Evolutionary conservation across 495 filamentous ascomycete species (phyloP).

Genomic region (Daldinia decipiens): DNA sequence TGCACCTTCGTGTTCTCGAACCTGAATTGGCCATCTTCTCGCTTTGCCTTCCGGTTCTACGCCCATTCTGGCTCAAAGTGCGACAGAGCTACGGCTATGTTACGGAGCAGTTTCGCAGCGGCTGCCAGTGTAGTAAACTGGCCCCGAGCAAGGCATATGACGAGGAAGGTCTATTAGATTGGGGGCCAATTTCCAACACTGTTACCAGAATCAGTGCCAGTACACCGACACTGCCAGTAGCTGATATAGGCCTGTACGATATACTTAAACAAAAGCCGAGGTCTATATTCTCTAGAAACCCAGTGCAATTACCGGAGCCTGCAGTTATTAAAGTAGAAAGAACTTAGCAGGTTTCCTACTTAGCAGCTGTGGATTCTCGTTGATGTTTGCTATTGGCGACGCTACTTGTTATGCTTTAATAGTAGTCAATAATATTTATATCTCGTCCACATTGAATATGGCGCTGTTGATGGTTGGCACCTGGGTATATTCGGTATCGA

Average conservation of each 20-base stretch:
- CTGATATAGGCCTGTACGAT: not conserved
- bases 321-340: constrained; percentile 19
- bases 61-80: constrained; percentile 16
- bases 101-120: not conserved
- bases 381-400: not conserved
- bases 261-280: not conserved
- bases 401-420: not conserved
- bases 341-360: constrained; percentile 22
- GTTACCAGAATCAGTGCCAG: not conserved
- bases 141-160: not conserved
- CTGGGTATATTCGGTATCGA: too few species aligned
- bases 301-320: not conserved
- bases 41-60: constrained; percentile 24
- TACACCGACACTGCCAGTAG: not conserved
- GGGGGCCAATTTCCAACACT: not conserved
- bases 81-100: not conserved
- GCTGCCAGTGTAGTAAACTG: not conserved
- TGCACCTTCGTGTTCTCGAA: constrained; percentile 34
- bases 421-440: not conserved
- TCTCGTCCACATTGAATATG: not conserved
- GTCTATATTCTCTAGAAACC: not conserved
- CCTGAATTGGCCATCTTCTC: constrained; percentile 33
- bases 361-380: constrained; percentile 1
- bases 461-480: too few species aligned
- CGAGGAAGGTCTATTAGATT: not conserved